phyloP scores from a whole-genome alignment of 2,329 filamentous ascomycete species.

The Aureobasidium sp. region DNA sequence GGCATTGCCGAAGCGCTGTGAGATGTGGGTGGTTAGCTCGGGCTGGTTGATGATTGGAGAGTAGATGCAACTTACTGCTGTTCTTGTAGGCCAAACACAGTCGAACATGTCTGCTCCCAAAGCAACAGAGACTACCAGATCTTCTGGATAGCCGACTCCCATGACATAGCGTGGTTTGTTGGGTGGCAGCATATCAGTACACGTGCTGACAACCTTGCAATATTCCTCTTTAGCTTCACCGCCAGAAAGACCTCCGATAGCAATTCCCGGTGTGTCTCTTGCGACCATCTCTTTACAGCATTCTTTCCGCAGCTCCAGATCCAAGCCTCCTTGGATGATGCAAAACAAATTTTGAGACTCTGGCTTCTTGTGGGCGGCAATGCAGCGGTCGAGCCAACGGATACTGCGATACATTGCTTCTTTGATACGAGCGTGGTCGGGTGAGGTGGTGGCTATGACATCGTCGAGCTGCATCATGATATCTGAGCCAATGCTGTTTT shows the following conservation, averaged over 20 bases:
- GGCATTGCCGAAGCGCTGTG: constrained; percentile 79
- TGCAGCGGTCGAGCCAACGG: constrained; percentile 92
- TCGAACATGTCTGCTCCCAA: constrained; percentile 99
- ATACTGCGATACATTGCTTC: constrained; percentile 94
- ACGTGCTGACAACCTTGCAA: constrained; percentile 75
- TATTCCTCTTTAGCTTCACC: constrained; percentile 92
- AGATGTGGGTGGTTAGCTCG: neutral
- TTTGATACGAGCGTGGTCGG: constrained; percentile 77
- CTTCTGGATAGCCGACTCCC: constrained; percentile 95
- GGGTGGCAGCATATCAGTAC: constrained; percentile 76
- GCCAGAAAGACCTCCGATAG: constrained; percentile 88
- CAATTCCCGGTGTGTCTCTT: constrained; percentile 88
- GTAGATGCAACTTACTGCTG: constrained; percentile 52
- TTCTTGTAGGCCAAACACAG: constrained; percentile 96
- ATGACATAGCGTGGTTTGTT: constrained; percentile 97
- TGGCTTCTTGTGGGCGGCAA: constrained; percentile 78
- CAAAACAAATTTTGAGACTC: constrained; percentile 89
- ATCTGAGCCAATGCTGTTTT: constrained; percentile 95
- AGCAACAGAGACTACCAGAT: constrained; percentile 86
- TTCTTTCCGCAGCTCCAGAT: constrained; percentile 74
- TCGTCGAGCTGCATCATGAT: constrained; percentile 99
- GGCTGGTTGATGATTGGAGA: neutral
- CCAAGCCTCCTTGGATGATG: constrained; percentile 93
- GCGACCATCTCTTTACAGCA: constrained; percentile 84
- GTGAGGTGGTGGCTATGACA: constrained; percentile 91